Evolutionary conservation across 177 flowering plant species (phyloP).

Genomic region (Telopea speciosissima): DNA sequence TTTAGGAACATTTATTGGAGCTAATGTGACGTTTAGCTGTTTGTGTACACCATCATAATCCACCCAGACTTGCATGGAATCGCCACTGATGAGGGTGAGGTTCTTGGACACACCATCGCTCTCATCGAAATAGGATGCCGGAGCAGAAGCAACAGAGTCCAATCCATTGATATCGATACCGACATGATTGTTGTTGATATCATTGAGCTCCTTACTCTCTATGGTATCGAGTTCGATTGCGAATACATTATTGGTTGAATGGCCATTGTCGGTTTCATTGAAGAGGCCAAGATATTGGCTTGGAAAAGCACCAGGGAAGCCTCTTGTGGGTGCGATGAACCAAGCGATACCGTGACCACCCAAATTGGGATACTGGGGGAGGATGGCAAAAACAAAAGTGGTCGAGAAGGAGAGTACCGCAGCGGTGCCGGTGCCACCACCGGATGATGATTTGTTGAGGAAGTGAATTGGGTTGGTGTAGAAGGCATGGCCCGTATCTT

Average conservation of each 20-base stretch:
- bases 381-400: constrained; percentile 28
- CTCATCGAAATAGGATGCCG: constrained; percentile 15
- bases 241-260: constrained; percentile 19
- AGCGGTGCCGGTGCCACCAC: background rate
- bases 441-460: constrained; percentile 17
- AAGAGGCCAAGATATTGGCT: constrained; percentile 31
- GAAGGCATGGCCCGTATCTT: constrained; percentile 24
- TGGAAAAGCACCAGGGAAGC: constrained; percentile 13
- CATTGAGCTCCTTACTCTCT: constrained; percentile 10
- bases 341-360: constrained; percentile 35
- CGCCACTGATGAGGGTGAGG: constrained; percentile 19
- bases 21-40: constrained; percentile 24
- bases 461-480: constrained; percentile 21
- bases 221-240: constrained; percentile 34
- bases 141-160: constrained; percentile 7
- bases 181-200: constrained; percentile 33
- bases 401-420: constrained; percentile 29
- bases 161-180: constrained; percentile 33
- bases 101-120: constrained; percentile 1
- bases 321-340: constrained; percentile 19
- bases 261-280: constrained; percentile 19
- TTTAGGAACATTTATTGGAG: constrained; percentile 16
- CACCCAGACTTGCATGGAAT: constrained; percentile 28
- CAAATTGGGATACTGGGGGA: background rate
- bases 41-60: constrained; percentile 21